Evolutionary conservation across 257 asterid species (phyloP), one percentile per base, ranked within the genome.

Genomic region (Gentiana straminea): DNA sequence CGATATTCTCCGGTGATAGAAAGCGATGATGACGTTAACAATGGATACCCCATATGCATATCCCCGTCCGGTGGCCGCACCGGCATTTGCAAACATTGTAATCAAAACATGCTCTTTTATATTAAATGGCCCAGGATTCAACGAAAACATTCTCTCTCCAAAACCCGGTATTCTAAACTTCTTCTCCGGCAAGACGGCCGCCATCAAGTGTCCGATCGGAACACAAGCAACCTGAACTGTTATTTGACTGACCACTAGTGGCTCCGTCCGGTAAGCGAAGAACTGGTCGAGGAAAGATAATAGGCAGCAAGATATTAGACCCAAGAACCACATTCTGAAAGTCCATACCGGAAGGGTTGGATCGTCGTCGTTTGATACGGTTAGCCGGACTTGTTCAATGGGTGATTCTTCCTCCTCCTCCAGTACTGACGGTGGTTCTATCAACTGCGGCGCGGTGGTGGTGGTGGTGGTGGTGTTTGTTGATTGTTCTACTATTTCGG

Each of bases 41-140:
- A 89, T 81, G 57, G 86, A 84, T 34, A 89, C 94, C 0, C 84
- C 97, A 63, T 89, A 89, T 55, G 97, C 95, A 1, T 94, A 75
- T 0, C 97, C 97, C 47, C 60, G 81, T 4, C 97, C 94, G 38
- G 86, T 85, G 3, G 89, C 95, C 54, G 82, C 70, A 2, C 97
- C 97, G 32, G 95, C 97, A 50, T 89, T 89, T 0, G 95, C 97
- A 50, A 86, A 89, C 49, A 89, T 86, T 1, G 86, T 83, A 7
- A 86, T 86, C 33, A 89, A 84, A 12, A 89, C 97, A 37, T 89
- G 97, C 68, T 89, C 97, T 77, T 89, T 89, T 81, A 81, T 83
- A 75, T 89, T 89, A 64, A 89, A 89, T 59, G 95, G 94, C 24
- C 97, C 89, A 8, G 97, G 97, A 66, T 89, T 89, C 35, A 89